Conservation (phyloP, 192 early-diverging fungal species). For the Entomortierella chlamydospora region DNA sequence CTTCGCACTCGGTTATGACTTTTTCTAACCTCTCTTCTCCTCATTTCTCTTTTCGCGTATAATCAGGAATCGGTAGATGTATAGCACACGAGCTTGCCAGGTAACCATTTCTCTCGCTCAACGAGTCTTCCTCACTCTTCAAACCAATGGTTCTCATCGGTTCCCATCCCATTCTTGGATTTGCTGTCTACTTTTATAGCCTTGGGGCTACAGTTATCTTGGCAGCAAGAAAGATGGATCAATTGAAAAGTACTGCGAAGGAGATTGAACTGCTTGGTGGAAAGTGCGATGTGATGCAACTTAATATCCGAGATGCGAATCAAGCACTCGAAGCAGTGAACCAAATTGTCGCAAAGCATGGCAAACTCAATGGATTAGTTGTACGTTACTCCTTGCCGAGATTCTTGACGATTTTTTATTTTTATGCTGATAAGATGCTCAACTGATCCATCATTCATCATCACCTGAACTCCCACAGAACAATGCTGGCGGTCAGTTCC, state of each 20-base stretch:
- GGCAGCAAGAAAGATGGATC: constrained; percentile 29
- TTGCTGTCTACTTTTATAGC: neutral
- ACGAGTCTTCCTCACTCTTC: neutral
- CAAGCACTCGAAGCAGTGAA: constrained; percentile 2
- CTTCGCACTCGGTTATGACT: no score
- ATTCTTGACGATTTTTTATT: neutral
- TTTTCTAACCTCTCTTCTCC: neutral
- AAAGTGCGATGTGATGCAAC: constrained; percentile 18
- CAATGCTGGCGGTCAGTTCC: constrained; percentile 32
- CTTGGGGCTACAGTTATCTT: constrained; percentile 25
- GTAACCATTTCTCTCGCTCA: neutral
- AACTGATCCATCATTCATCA: neutral
- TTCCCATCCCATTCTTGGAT: no score
- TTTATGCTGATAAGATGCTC: no score
- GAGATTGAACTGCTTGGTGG: constrained; percentile 21
- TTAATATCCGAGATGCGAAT: constrained; percentile 30
- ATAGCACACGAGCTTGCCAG: constrained; percentile 29
- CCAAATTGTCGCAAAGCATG: constrained; percentile 21
- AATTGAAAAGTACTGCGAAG: constrained; percentile 9
- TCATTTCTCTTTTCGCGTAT: neutral
- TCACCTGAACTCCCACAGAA: neutral
- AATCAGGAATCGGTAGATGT: constrained; percentile 28
- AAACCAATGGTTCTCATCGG: no score
- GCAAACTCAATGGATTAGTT: constrained; percentile 15
- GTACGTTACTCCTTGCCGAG: neutral